Evolutionary conservation across 1,139 yeast genomes (phyloP).

Genomic region (Yarrowia galli): DNA sequence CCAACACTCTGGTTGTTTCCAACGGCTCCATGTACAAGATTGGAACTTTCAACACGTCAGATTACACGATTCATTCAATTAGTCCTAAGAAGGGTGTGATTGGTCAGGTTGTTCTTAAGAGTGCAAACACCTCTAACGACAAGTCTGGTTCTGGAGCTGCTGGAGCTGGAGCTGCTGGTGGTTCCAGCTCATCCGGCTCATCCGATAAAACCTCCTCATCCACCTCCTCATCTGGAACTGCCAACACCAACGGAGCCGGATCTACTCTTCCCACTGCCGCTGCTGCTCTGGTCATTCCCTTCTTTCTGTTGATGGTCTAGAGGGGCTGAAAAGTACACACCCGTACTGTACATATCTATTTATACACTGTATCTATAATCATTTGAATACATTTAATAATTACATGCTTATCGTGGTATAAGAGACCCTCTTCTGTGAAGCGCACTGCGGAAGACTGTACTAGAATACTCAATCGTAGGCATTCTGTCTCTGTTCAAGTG

Average conservation of each 20-base stretch:
- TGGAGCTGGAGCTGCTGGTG: not conserved
- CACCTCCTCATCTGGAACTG: not conserved
- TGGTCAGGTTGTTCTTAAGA: slow-evolving; percentile 16
- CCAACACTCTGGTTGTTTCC: not conserved
- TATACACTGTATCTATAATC: not conserved
- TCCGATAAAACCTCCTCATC: not conserved
- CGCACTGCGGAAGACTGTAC: no score
- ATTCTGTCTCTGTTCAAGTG: no score
- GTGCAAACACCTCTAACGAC: no score
- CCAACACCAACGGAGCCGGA: slow-evolving; percentile 14
- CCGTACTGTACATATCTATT: not conserved
- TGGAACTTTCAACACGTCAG: not conserved
- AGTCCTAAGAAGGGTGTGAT: no score
- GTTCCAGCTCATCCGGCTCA: not conserved
- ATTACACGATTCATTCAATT: no score
- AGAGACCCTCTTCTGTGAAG: no score
- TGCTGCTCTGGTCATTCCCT: slow-evolving; percentile 19
- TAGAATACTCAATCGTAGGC: no score
- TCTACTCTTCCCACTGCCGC: slow-evolving; percentile 16
- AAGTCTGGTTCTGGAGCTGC: no score
- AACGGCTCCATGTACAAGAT: not conserved
- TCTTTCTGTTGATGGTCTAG: not conserved
- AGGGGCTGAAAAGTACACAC: not conserved
- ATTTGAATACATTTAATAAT: not conserved
- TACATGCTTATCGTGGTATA: no score